A percentile compares a stretch with the other conserved stretches of the same genome.
These are phyloP conservation scores for Aspergillus ochraceoroseus DNA, from an alignment of 2,329 filamentous ascomycete species.

Conservation along the genomic window DNA sequence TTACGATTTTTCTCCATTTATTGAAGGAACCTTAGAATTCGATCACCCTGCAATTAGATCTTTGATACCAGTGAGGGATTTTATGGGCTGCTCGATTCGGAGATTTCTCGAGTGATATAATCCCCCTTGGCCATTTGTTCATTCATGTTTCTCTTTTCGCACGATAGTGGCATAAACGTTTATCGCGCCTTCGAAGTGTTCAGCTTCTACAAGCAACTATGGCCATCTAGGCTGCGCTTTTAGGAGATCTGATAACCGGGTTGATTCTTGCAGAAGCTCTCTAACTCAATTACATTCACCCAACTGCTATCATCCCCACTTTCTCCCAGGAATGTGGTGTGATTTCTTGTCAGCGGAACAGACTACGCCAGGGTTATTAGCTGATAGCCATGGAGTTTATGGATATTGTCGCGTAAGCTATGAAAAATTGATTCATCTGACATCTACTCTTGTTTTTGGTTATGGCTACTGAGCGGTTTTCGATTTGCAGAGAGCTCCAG, in stretches of 20 bases:
- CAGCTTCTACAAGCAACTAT: conserved; percentile 14
- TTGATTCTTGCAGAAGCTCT: not conserved
- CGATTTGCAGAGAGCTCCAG: conserved; percentile 39
- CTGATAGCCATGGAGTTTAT: conserved; percentile 39
- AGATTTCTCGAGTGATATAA: not conserved
- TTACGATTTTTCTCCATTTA: conserved; percentile 13
- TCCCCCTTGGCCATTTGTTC: not conserved
- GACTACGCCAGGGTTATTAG: conserved; percentile 12
- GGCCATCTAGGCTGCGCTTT: conserved; percentile 13
- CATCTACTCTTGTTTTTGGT: not conserved
- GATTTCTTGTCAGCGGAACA: conserved; percentile 11
- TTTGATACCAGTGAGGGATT: too few species aligned
- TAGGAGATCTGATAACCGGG: not conserved
- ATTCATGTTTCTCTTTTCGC: not conserved
- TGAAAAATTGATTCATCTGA: conserved; percentile 1
- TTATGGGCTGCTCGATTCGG: too few species aligned
- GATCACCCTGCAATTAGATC: too few species aligned
- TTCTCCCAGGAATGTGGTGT: conserved; percentile 19
- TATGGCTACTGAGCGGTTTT: conserved; percentile 14
- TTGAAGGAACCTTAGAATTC: too few species aligned
- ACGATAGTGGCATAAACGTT: conserved; percentile 1
- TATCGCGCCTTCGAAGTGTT: conserved; percentile 4
- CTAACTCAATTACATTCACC: not conserved
- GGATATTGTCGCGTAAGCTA: conserved; percentile 39
- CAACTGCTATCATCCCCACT: not conserved